A percentile compares a stretch with the other conserved stretches of the same genome.
phyloP scores from a whole-genome alignment of 768 basidiomycete species.

The Boletus barrowsii region DNA sequence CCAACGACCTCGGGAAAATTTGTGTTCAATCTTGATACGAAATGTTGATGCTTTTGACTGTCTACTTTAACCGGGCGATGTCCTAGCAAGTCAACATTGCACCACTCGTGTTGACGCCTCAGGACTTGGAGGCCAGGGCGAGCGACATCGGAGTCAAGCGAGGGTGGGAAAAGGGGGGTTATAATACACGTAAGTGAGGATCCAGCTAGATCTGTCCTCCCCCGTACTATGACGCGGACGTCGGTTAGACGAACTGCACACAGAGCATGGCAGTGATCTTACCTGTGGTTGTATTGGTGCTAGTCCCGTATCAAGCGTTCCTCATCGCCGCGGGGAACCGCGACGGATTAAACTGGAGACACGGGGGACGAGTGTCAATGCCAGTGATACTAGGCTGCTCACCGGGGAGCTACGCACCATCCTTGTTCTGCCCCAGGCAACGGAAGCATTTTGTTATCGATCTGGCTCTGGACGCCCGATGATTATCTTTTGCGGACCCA shows the following conservation, averaged over 20 bases:
- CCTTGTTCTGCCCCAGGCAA: background rate
- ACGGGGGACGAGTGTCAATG: constrained; percentile 7
- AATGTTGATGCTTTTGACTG: background rate
- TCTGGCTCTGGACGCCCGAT: background rate
- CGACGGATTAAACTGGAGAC: background rate
- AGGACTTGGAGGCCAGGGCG: background rate
- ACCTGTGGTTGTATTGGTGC: background rate
- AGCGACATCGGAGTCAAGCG: background rate
- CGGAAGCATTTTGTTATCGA: background rate
- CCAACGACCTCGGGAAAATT: too few relatives aligned
- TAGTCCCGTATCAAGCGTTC: background rate
- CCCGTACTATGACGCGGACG: constrained; percentile 4
- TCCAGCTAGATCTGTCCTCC: background rate
- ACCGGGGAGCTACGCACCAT: background rate
- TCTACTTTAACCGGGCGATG: background rate
- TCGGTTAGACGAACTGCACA: background rate
- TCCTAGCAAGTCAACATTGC: background rate
- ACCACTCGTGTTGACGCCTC: background rate
- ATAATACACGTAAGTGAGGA: constrained; percentile 1
- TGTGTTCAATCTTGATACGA: background rate
- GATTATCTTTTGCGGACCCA: background rate
- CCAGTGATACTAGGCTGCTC: background rate
- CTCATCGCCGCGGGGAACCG: background rate
- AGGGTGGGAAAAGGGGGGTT: background rate
- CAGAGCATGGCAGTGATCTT: background rate